Conservation (phyloP, 441 rosid species). For the Biscutella laevigata region DNA sequence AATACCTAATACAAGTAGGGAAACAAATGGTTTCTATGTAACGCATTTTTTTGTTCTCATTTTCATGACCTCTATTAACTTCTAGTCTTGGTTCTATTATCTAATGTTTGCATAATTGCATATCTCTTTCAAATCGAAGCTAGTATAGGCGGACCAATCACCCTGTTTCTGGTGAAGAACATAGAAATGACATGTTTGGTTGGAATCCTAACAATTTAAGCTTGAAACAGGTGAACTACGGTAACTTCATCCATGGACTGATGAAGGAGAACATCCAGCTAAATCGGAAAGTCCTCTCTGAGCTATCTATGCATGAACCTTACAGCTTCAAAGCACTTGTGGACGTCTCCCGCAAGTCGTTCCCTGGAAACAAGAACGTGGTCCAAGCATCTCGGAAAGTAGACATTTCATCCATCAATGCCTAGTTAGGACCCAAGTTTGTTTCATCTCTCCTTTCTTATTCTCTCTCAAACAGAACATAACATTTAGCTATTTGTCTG, state of each 20-base stretch:
- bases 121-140: background rate
- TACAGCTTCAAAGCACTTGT: conserved; percentile 81
- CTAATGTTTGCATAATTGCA: background rate
- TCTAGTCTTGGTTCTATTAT: background rate
- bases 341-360: conserved; percentile 52
- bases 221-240: conserved; percentile 88
- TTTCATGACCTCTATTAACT: background rate
- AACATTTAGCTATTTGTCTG: background rate
- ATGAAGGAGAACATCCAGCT: conserved; percentile 87
- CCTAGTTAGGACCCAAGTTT: conserved; percentile 26
- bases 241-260: conserved; percentile 87
- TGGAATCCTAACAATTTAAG: conserved; percentile 15
- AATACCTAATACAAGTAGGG: background rate
- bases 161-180: background rate
- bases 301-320: conserved; percentile 83
- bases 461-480: background rate
- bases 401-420: conserved; percentile 36
- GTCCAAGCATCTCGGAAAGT: conserved; percentile 53
- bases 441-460: conserved; percentile 9
- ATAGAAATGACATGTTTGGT: background rate
- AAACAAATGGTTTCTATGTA: background rate
- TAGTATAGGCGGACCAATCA: background rate
- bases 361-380: conserved; percentile 70
- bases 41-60: background rate
- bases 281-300: conserved; percentile 78